phyloP scores from a whole-genome alignment of 2,329 filamentous ascomycete genomes.

The Claviceps capensis region DNA sequence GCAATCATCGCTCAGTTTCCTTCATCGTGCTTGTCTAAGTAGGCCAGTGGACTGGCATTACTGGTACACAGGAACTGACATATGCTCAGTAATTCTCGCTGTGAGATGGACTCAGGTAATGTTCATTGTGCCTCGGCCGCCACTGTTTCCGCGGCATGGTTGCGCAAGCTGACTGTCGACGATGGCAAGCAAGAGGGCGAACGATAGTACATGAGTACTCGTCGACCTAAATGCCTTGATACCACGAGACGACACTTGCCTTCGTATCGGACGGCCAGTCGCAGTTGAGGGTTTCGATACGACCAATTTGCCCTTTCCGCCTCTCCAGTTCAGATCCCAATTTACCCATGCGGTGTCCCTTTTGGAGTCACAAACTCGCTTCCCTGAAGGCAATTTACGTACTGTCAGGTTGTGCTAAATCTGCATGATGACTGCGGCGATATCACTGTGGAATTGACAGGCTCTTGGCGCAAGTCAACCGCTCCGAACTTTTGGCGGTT shows the following conservation, averaged over 20 bases:
- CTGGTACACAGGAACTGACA: too few relatives aligned
- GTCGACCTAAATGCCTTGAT: neutral
- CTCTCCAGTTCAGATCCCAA: neutral
- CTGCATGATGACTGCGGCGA: neutral
- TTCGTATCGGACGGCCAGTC: slow-evolving; percentile 4
- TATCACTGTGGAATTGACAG: neutral
- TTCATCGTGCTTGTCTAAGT: neutral
- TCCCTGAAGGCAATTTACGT: neutral
- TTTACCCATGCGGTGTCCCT: neutral
- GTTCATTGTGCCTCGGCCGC: neutral
- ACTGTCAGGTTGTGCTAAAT: neutral
- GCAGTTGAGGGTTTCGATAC: slow-evolving; percentile 1
- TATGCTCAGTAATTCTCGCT: neutral
- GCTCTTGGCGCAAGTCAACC: neutral
- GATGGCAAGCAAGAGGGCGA: neutral
- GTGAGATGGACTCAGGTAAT: neutral
- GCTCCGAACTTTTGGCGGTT: neutral
- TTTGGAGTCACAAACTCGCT: neutral
- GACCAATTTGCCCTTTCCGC: neutral
- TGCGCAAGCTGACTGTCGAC: neutral
- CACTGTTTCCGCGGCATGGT: neutral
- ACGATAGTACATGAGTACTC: neutral
- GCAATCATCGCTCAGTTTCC: neutral
- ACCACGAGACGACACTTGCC: neutral
- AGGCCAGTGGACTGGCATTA: too few relatives aligned